These are phyloP conservation scores for Chlorella sp. DNA, from an alignment of 139 green algal species.

Conservation along the genomic window DNA sequence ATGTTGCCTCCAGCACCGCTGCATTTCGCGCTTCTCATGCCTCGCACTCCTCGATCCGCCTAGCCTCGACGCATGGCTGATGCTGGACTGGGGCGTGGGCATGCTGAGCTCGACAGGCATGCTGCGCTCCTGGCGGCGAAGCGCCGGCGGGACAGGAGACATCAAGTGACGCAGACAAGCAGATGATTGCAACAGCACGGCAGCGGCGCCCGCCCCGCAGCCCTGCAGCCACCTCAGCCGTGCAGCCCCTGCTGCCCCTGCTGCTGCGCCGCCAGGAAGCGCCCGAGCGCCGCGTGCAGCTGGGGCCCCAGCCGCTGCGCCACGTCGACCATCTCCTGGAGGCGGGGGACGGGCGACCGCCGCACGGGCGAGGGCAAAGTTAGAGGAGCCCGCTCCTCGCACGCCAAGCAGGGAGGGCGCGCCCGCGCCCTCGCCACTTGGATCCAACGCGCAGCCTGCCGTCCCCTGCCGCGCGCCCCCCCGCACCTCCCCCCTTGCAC, in stretches of 20 bases:
- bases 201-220: too few species aligned
- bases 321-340: conserved; percentile 44
- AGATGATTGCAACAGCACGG: too few species aligned
- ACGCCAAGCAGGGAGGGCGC: not conserved
- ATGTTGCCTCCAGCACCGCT: too few species aligned
- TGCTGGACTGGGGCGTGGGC: too few species aligned
- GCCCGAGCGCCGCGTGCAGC: conserved; percentile 22
- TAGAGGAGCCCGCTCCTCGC: not conserved
- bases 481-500: not conserved
- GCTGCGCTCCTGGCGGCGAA: too few species aligned
- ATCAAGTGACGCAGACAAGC: too few species aligned
- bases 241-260: conserved; percentile 14
- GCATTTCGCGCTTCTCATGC: too few species aligned
- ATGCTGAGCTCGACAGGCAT: too few species aligned
- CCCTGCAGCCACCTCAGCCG: too few species aligned
- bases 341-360: not conserved
- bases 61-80: too few species aligned
- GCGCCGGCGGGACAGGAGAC: too few species aligned
- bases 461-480: not conserved
- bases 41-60: too few species aligned
- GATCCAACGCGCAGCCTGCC: not conserved
- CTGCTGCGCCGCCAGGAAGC: conserved; percentile 18
- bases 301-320: conserved; percentile 11
- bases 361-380: not conserved
- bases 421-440: not conserved